Conservation (phyloP, 2,329 filamentous ascomycete genomes). For the Byssochlamys sp. region DNA sequence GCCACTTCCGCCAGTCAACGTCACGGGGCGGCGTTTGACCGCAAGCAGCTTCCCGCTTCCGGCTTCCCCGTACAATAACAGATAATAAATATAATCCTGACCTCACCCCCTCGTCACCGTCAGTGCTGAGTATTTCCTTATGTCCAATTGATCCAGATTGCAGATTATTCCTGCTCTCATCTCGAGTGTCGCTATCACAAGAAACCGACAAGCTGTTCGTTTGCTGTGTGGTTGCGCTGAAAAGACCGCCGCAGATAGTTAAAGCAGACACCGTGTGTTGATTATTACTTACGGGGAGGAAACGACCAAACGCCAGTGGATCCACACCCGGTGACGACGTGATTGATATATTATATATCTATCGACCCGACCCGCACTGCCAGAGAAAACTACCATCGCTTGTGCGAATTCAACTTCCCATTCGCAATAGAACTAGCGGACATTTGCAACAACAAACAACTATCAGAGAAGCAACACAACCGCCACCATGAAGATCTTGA, state of each 20-base stretch:
- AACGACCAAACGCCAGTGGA: neutral
- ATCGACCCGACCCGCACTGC: neutral
- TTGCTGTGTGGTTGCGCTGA: neutral
- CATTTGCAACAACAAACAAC: neutral
- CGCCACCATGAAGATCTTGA: slow-evolving; percentile 79
- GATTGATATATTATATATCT: neutral
- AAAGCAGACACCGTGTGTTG: neutral
- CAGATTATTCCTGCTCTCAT: neutral
- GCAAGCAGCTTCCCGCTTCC: neutral
- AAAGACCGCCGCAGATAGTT: neutral
- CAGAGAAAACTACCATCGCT: neutral
- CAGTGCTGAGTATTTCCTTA: neutral
- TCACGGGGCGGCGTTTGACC: neutral
- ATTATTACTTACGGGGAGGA: neutral
- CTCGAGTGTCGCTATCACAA: neutral
- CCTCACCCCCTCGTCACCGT: neutral
- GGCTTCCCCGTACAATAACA: neutral
- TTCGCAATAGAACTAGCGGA: no score
- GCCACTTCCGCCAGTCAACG: neutral
- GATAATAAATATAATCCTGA: neutral
- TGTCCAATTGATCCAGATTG: no score
- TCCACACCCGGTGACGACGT: neutral
- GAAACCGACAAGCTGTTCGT: neutral
- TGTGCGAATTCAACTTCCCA: neutral
- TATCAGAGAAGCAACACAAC: slow-evolving; percentile 2